A percentile compares a stretch with the other conserved stretches of the same genome.
Evolutionary conservation across 768 basidiomycete genomes (phyloP).

Genomic region (Suillus plorans): DNA sequence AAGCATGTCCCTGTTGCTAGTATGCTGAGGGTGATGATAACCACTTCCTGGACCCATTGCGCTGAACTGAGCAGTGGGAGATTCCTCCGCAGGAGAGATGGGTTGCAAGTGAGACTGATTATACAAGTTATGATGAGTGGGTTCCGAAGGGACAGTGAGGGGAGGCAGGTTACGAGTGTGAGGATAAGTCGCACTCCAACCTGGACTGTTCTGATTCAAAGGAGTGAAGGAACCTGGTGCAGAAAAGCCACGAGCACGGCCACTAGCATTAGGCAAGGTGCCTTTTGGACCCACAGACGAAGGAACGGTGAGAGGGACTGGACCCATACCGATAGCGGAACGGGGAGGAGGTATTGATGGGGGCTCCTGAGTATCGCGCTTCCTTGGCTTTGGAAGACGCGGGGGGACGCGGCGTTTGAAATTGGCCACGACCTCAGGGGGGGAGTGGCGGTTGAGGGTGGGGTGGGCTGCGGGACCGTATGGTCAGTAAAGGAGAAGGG

Average conservation of each 20-base stretch:
- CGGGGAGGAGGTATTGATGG: constrained; percentile 73
- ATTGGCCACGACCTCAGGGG: constrained; percentile 86
- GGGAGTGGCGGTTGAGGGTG: constrained; percentile 87
- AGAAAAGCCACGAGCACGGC: constrained; percentile 73
- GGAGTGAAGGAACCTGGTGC: constrained; percentile 81
- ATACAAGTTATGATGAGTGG: constrained; percentile 57
- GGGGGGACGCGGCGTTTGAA: constrained; percentile 96
- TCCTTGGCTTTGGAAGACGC: constrained; percentile 84
- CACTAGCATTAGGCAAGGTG: constrained; percentile 42
- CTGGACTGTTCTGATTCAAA: constrained; percentile 56
- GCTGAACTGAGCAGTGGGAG: constrained; percentile 49
- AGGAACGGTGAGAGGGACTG: constrained; percentile 65
- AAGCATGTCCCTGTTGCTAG: constrained; percentile 33
- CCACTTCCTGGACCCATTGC: constrained; percentile 36
- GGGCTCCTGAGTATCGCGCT: constrained; percentile 71
- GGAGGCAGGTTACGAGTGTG: constrained; percentile 68
- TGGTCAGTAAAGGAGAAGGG: constrained; percentile 14
- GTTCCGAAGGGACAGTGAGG: constrained; percentile 78
- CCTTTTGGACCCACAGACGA: constrained; percentile 39
- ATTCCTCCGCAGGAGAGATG: constrained; percentile 70
- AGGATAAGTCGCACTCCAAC: constrained; percentile 61
- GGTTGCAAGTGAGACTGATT: constrained; percentile 62
- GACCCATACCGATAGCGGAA: constrained; percentile 69
- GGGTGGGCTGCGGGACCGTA: constrained; percentile 66
- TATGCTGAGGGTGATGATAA: constrained; percentile 27